Evolutionary conservation across 2,329 filamentous ascomycete genomes (phyloP), one percentile per base, ranked within the genome.

Genomic region (Incumbomyces delicatus): DNA sequence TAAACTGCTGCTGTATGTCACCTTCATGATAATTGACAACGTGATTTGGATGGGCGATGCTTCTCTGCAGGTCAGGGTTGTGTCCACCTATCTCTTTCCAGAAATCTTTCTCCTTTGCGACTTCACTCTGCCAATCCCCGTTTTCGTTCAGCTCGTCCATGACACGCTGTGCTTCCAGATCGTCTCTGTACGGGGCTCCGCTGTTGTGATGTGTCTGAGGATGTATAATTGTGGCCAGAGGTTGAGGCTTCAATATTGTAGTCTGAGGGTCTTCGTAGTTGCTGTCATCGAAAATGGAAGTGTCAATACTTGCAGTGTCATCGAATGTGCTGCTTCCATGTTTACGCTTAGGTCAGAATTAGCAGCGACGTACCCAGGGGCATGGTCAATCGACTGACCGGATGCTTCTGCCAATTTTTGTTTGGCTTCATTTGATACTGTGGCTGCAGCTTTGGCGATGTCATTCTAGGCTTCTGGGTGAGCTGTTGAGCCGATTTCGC

Each of bases 271-370:
- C 41, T 22, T 51, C 32, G 34, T 48, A 50, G 22, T 37, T 49
- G 10, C 48, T 51, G 33, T 54, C 50, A 16, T 56, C 53, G 33
- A 54, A 44, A 10, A 44, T 35, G 2, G 31, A 35, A 27, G 10
- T 12, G 31, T 51, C 44, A 20, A 56, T 45, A 41, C 52, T 56
- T 40, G 47, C 34, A 6, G 53, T 56, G 38, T 56, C 50, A 32
- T 55, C 53, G 36, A 55, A 55, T 4, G 47, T 48, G 41, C 43
- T 45, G 13, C 30, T 8, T 35, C 18, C 11, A 32, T n/a, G 40
- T 2, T 22, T 14, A 8, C 18, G 12, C 40, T 42, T 2, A 11
- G 11, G 13, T 6, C 4, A 12, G 13, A 35, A 17, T 35, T 17
- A 35, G 33, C 16, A 35, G 12, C 4, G 33, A 27, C 8, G 22